Conservation (phyloP, 225 moss, liverwort and hornwort genomes). For the Neckera pumila region DNA sequence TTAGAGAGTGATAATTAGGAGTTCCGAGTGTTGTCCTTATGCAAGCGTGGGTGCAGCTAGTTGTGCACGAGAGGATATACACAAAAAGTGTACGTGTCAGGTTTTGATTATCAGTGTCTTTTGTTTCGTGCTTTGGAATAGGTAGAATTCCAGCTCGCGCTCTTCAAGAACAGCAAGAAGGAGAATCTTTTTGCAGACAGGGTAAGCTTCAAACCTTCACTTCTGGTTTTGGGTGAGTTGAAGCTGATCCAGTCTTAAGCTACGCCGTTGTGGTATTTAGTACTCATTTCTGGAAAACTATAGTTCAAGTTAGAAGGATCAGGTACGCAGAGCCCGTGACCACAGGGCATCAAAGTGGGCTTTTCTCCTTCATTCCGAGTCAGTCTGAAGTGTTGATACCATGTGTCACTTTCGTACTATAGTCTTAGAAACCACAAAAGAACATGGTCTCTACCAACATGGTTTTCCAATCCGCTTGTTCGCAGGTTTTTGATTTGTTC, state of each 20-base stretch:
- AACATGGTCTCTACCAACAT: neutral
- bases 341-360: neutral
- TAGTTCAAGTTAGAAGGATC: neutral
- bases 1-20: neutral
- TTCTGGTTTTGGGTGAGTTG: constrained; percentile 1
- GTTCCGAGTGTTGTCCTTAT: neutral
- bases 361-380: neutral
- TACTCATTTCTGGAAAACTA: neutral
- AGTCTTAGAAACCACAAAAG: neutral
- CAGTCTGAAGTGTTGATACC: neutral
- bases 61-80: neutral
- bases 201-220: constrained; percentile 20
- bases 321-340: neutral
- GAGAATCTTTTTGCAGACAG: constrained; percentile 70
- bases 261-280: neutral
- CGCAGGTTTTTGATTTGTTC: constrained; percentile 86
- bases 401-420: neutral
- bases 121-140: constrained; percentile 5
- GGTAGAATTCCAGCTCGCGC: constrained; percentile 88
- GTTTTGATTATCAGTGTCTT: neutral
- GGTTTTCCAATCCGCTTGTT: neutral
- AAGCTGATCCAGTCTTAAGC: neutral
- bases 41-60: neutral
- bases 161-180: constrained; percentile 72
- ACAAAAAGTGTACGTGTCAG: neutral